phyloP scores from a whole-genome alignment of 140 eudicot genomes.

The Erigeron philadelphicus region DNA sequence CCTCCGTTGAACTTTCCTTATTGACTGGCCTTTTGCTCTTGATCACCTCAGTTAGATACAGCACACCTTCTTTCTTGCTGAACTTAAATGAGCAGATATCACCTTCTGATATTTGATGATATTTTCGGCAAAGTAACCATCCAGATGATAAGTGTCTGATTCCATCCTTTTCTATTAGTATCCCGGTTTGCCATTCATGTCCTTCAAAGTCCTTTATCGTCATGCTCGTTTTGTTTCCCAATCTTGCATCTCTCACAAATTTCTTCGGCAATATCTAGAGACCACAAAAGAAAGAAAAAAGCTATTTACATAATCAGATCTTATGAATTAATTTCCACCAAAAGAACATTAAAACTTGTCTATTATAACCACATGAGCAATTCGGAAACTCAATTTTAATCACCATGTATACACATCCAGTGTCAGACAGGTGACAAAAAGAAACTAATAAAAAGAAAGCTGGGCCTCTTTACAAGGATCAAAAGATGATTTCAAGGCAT shows the following conservation, averaged over 20 bases:
- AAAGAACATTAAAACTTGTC: not conserved
- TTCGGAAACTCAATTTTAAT: not conserved
- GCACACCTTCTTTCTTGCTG: slow-evolving; percentile 19
- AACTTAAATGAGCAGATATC: slow-evolving; percentile 26
- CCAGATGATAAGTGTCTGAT: slow-evolving; percentile 22
- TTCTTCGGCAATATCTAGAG: slow-evolving; percentile 26
- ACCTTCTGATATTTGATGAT: slow-evolving; percentile 23
- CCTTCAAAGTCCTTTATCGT: slow-evolving; percentile 26
- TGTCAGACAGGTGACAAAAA: not conserved
- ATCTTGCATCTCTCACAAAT: slow-evolving; percentile 24
- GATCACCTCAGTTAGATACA: slow-evolving; percentile 5
- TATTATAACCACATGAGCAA: not conserved
- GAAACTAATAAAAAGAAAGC: not conserved
- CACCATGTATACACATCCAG: not conserved
- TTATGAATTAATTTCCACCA: not conserved
- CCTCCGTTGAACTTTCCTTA: slow-evolving; percentile 12
- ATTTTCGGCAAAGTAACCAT: slow-evolving; percentile 26
- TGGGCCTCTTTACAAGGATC: not conserved
- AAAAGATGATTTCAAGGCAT: not conserved
- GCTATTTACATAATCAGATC: not conserved
- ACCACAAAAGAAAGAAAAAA: not conserved
- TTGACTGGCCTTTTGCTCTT: slow-evolving; percentile 9
- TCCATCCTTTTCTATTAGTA: not conserved
- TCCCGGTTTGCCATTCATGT: slow-evolving; percentile 22
- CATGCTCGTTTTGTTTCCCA: slow-evolving; percentile 14